These are phyloP conservation scores for Phytopythium mirpurense DNA, from an alignment of 352 stramenopile genomes.

Conservation along the genomic window DNA sequence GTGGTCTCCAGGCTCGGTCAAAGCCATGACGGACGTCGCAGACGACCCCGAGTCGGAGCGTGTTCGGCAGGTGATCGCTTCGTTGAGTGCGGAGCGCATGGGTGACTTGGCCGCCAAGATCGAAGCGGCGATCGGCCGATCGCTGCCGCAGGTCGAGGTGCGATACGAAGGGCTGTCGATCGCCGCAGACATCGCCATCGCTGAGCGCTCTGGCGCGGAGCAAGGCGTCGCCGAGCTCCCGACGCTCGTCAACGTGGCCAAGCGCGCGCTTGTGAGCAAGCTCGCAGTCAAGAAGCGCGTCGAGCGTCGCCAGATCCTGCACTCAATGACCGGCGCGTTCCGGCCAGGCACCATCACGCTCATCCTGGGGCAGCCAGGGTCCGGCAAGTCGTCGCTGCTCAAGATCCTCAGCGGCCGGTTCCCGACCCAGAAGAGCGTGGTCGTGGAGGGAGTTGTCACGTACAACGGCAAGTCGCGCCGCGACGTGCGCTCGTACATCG, in stretches of 20 bases:
- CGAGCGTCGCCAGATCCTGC: constrained; percentile 16
- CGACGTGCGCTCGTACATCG: constrained; percentile 13
- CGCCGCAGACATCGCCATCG: constrained; percentile 10
- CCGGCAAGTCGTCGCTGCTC: constrained; percentile 18
- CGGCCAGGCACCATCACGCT: constrained; percentile 17
- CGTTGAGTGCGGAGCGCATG: not conserved
- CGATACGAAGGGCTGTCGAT: constrained; percentile 24
- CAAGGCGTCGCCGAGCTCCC: constrained; percentile 8
- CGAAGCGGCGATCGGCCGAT: constrained; percentile 9
- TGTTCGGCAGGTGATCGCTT: constrained; percentile 1
- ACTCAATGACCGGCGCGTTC: constrained; percentile 16
- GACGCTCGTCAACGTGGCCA: constrained; percentile 17
- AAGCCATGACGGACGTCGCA: no score
- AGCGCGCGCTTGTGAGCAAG: constrained; percentile 6
- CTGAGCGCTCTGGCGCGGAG: not conserved
- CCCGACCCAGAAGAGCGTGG: constrained; percentile 11
- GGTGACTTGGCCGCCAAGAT: constrained; percentile 2
- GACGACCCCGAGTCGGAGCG: constrained; percentile 4
- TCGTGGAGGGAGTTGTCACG: constrained; percentile 17
- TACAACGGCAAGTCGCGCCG: constrained; percentile 18
- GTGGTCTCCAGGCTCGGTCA: no score
- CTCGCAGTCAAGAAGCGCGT: constrained; percentile 14
- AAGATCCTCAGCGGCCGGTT: constrained; percentile 23
- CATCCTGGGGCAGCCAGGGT: constrained; percentile 9
- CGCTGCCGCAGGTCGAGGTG: constrained; percentile 27